Base-by-base conservation (phyloP, 495 filamentous ascomycete genomes). In the Neurospora discreta region DNA sequence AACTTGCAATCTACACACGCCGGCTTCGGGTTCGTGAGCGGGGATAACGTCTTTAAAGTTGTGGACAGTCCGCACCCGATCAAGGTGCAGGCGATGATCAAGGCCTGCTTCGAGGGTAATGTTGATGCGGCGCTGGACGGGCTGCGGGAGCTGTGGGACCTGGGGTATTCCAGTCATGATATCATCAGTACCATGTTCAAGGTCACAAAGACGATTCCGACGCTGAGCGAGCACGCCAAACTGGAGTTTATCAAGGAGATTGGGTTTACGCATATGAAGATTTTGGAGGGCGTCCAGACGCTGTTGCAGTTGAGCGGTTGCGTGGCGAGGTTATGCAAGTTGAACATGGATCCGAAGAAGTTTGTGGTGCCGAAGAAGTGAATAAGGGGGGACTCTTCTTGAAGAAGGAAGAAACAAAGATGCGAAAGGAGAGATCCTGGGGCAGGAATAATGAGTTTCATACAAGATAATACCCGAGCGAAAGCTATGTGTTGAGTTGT, bases 171-270 rank as follows among this genome's bases (percentile, higher is more conserved):
- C 11, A 93, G 93, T 70, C 93, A 98, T 80, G 95, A 99, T 78
- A 97, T 99, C 74, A 95, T 99, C 77, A 94, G 91, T 79, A 98
- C 95, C 33, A 99, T 99, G 95, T 99, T 99, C 83, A 89, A 90
- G 76, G 95, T 99, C 71, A 98, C 96, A 26, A 99, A 99, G 84
- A 95, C 93, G 5, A 92, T 97, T 58, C 90, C 91, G 1, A 90
- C 89, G 3, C 83, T 99, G 58, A 94, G 92, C 69, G 95, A 99
- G 83, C 93, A 98, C 80, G 87, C 93, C 26, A 95, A 97, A 81
- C 82, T 99, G 70, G 93, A 97, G 78, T 98, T 99, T 74, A 96
- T 98, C 77, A 92, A 91, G 80, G 96, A 98, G 82, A 98, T 99
- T 80, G 95, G 95, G 18, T 99, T 99, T 80, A 97, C 96, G 18